Percentiles rank a stretch among this genome's conserved stretches.
Evolutionary conservation across 352 stramenopile genomes (phyloP).

Genomic region (Phytophthora syringae): DNA sequence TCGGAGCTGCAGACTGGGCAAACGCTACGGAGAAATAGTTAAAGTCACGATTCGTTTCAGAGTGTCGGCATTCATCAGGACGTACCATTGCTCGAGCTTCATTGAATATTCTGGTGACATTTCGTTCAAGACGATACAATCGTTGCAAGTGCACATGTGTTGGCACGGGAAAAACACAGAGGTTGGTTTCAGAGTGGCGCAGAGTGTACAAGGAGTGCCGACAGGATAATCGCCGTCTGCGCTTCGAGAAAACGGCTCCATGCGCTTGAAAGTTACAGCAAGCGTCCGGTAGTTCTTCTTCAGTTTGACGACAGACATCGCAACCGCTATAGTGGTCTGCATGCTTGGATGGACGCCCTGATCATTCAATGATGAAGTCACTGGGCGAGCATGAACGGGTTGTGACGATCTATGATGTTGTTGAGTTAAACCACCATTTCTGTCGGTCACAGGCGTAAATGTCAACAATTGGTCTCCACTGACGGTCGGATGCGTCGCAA

Average conservation of each 20-base stretch:
- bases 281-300: constrained; percentile 57
- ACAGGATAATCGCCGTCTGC: constrained; percentile 44
- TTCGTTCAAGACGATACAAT: constrained; percentile 47
- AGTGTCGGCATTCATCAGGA: background rate
- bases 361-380: background rate
- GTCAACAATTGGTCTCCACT: background rate
- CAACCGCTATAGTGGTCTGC: background rate
- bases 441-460: background rate
- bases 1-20: constrained; percentile 63
- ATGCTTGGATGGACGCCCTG: background rate
- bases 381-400: background rate
- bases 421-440: background rate
- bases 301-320: constrained; percentile 13
- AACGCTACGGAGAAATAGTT: constrained; percentile 23
- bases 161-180: constrained; percentile 71
- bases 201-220: constrained; percentile 49
- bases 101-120: constrained; percentile 37
- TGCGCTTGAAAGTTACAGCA: constrained; percentile 45
- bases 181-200: constrained; percentile 31
- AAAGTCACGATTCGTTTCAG: background rate
- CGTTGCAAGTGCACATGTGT: constrained; percentile 64
- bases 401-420: background rate
- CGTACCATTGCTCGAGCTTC: constrained; percentile 32
- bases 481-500: background rate
- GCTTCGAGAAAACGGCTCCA: constrained; percentile 50